phyloP scores from a whole-genome alignment of 768 basidiomycete species.

The Amanita pseudoporphyria region DNA sequence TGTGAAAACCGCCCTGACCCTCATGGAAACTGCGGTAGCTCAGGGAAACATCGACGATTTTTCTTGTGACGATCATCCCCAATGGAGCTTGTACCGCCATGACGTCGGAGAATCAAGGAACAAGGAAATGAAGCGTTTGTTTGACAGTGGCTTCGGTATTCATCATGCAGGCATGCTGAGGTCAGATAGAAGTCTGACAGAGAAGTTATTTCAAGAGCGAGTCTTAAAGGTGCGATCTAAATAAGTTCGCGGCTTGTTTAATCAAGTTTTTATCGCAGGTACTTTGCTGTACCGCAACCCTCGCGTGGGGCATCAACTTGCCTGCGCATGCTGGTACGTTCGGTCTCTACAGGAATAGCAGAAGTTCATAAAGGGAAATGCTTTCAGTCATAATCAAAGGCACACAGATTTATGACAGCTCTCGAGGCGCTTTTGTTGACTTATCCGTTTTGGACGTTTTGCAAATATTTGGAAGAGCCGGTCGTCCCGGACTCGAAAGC shows the following conservation, averaged over 20 bases:
- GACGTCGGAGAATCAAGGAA: slow-evolving; percentile 78
- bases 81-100: slow-evolving; percentile 65
- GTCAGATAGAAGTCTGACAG: slow-evolving; percentile 90
- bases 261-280: slow-evolving; percentile 47
- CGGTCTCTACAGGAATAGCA: slow-evolving; percentile 4
- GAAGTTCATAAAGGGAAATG: background rate
- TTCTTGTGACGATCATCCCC: slow-evolving; percentile 72
- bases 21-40: slow-evolving; percentile 65
- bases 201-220: slow-evolving; percentile 83
- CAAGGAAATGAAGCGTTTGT: slow-evolving; percentile 94
- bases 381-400: slow-evolving; percentile 86
- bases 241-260: background rate
- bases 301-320: slow-evolving; percentile 99
- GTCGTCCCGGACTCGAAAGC: slow-evolving; percentile 75
- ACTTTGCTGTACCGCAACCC: slow-evolving; percentile 93
- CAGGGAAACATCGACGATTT: slow-evolving; percentile 75
- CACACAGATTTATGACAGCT: slow-evolving; percentile 91
- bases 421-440: slow-evolving; percentile 84
- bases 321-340: slow-evolving; percentile 87
- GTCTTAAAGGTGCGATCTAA: slow-evolving; percentile 71
- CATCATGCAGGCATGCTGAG: slow-evolving; percentile 99
- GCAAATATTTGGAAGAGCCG: slow-evolving; percentile 96
- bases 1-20: slow-evolving; percentile 76
- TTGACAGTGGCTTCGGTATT: slow-evolving; percentile 89
- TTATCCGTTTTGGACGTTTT: slow-evolving; percentile 91